Base-by-base conservation (phyloP, 169 alveolate genomes). In the Cryptosporidium bovis region DNA sequence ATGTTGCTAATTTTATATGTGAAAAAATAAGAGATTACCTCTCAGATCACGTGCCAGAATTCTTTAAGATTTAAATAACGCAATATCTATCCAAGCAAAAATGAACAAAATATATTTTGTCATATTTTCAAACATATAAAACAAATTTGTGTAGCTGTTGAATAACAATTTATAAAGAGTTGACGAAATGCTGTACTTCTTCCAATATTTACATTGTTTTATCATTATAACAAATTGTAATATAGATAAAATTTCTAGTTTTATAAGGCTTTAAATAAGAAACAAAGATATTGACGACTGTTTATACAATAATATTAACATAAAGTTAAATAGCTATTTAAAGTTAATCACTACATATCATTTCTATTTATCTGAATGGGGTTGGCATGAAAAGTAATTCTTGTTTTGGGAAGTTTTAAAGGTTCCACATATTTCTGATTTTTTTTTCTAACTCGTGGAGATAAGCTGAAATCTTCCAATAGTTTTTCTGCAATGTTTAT, bases 381-480 rank as follows among this genome's bases (percentile, higher is more conserved):
- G 48, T 77, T 77, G 20, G 87, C 87, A 60, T 77, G 87, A 53
- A 77, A 77, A 34, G 71, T 62, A 46, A 77, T 77, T 62, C 71
- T 36, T 31, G 87, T 77, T 40, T 40, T 55, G 20, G 87, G 87
- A 20, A 77, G 71, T 40, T 50, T 16, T 46, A 56, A 15, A n/a
- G 64, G 50, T 34, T 77, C 67, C 3, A 34, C 64, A 77, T 18
- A n/a, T 34, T 60, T 77, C 16, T 20, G 40, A 51, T 3, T 51
- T 31, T 51, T 55, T 66, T 12, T 24, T 0, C 13, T 51, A 50
- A 33, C 67, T 51, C 24, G 46, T 60, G 31, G 51, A 36, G 31
- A 58, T 62, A 46, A 8, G 10, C 10, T 40, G 10, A 56, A 77
- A 40, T 77, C 87, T 40, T 62, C 51, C 7, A 77, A 64, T 20